Conservation (phyloP, 148 eudicot genomes). For the Salicornia ramosissima region DNA sequence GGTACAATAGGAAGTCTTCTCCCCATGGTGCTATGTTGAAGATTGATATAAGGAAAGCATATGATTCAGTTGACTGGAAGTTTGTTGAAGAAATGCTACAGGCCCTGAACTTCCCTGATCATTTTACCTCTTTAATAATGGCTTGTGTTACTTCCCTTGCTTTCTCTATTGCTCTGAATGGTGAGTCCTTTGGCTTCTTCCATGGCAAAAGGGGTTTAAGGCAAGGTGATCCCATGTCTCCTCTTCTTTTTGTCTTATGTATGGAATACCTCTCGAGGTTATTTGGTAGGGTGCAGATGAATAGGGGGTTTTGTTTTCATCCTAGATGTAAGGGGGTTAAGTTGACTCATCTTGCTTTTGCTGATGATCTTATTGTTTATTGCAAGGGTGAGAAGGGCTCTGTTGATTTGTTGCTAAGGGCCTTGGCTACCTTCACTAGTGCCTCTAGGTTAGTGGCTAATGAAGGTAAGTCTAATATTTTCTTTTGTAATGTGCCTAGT, state of each 20-base stretch:
- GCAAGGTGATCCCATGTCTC: not conserved
- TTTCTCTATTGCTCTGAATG: no score
- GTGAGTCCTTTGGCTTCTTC: no score
- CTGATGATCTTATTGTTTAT: not conserved
- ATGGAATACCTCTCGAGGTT: no score
- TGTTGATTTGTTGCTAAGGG: not conserved
- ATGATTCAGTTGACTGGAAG: not conserved
- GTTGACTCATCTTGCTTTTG: not conserved
- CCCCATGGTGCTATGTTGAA: not conserved
- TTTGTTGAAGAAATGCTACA: no score
- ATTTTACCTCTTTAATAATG: not conserved
- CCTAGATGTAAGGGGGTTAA: not conserved
- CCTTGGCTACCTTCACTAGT: not conserved
- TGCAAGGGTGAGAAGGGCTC: not conserved
- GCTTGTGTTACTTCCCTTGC: no score
- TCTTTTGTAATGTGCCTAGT: not conserved
- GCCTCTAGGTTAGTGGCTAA: not conserved
- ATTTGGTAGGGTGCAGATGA: no score
- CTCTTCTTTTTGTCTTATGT: not conserved
- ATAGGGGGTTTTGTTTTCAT: not conserved
- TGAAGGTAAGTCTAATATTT: no score
- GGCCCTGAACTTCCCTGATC: not conserved
- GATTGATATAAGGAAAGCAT: not conserved
- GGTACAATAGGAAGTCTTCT: not conserved
- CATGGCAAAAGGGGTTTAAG: no score